These are phyloP conservation scores for Cyberlindnera americana DNA, from an alignment of 805 yeast species.

Conservation along the genomic window DNA sequence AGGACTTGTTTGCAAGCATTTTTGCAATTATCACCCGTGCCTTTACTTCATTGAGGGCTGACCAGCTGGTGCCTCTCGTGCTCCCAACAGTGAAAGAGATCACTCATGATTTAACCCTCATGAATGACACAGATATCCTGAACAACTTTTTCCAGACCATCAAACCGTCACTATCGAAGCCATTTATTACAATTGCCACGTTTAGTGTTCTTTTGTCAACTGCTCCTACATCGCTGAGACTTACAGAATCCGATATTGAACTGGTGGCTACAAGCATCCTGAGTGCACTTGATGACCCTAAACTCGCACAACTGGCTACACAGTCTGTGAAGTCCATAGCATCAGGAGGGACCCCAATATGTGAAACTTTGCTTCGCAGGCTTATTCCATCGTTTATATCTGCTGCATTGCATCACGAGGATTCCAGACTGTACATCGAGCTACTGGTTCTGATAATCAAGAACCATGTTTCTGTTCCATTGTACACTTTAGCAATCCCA, in stretches of 20 bases:
- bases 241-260: constrained; percentile 37
- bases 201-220: constrained; percentile 43
- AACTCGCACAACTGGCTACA: constrained; percentile 40
- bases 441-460: constrained; percentile 21
- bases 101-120: constrained; percentile 33
- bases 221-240: constrained; percentile 30
- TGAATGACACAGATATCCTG: constrained; percentile 29
- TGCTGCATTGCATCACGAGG: constrained; percentile 24
- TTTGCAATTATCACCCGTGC: constrained; percentile 48
- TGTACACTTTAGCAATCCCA: constrained; percentile 35
- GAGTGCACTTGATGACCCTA: constrained; percentile 33
- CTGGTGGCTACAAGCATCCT: constrained; percentile 33
- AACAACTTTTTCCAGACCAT: constrained; percentile 37
- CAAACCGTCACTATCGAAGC: constrained; percentile 26
- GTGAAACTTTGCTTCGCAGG: constrained; percentile 38
- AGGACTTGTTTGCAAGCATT: constrained; percentile 69
- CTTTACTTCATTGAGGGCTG: constrained; percentile 27
- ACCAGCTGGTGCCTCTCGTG: constrained; percentile 46
- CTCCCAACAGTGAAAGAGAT: constrained; percentile 49
- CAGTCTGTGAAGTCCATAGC: constrained; percentile 64
- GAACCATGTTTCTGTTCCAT: constrained; percentile 15
- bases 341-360: constrained; percentile 27
- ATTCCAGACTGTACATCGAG: constrained; percentile 32
- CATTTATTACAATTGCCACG: constrained; percentile 34
- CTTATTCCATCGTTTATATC: constrained; percentile 45